Percentiles rank a stretch among this genome's conserved stretches.
Evolutionary conservation across 78 protist genomes (phyloP).

Genomic region (Dictyostelium purpureum): DNA sequence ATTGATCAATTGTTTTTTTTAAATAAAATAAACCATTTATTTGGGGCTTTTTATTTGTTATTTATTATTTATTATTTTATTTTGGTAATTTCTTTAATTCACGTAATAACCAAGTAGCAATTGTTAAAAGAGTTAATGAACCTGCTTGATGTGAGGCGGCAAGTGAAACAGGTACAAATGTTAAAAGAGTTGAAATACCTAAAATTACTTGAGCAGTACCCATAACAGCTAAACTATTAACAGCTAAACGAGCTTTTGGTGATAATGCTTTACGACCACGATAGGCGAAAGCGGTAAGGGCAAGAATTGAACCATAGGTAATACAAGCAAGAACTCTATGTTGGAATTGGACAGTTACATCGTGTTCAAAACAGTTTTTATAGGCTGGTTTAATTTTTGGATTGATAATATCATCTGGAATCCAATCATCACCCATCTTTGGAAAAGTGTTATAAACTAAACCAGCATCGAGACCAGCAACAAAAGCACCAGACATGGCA

Average conservation of each 20-base stretch:
- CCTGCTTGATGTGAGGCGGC: constrained; percentile 95
- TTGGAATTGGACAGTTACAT: constrained; percentile 89
- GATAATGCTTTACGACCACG: constrained; percentile 59
- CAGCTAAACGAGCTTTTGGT: constrained; percentile 61
- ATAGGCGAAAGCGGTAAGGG: constrained; percentile 11
- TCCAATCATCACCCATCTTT: constrained; percentile 87
- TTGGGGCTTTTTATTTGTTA: too few species aligned
- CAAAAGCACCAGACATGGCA: constrained; percentile 93
- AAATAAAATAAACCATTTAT: too few species aligned
- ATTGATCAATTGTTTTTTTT: too few species aligned
- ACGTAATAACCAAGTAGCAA: constrained; percentile 59
- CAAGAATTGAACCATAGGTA: constrained; percentile 17
- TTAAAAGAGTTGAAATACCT: constrained; percentile 92
- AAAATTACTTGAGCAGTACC: constrained; percentile 86
- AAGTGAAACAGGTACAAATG: constrained; percentile 89
- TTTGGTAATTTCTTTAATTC: constrained; percentile 70
- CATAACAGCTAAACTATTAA: constrained; percentile 65
- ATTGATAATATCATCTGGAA: constrained; percentile 80
- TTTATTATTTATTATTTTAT: constrained; percentile 12
- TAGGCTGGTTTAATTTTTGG: constrained; percentile 65
- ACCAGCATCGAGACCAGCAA: constrained; percentile 98
- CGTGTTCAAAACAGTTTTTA: constrained; percentile 87
- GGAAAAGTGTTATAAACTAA: constrained; percentile 92
- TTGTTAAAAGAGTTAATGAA: constrained; percentile 84
- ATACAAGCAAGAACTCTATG: constrained; percentile 84